Base-by-base conservation (phyloP, 2,329 filamentous ascomycete species). In the Septoria linicola region DNA sequence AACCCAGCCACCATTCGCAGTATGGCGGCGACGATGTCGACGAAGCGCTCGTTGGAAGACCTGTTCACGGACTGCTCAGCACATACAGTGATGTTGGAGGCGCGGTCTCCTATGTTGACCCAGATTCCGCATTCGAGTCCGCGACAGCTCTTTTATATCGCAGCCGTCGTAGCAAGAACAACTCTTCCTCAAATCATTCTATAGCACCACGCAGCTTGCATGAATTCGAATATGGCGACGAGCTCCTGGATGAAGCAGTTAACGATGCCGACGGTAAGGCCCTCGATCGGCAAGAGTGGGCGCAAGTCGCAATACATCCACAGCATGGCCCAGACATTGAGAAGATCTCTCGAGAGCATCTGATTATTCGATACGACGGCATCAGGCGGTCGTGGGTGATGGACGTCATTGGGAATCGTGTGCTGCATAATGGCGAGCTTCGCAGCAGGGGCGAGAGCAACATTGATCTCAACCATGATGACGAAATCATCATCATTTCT, bases 311-410 rank as follows among this genome's bases (percentile, higher is more conserved):
- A 5, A 39, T 46, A n/a, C 67, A 72, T 52, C 61, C 68, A 19
- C 65, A 66, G 21, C 58, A 68, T 54, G 79, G 81, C 2, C 75
- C 69, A 53, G 81, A 80, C 56, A 88, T 87, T 43, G 87, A 86
- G 64, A 80, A 80, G 43, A 90, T 91, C 48, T 91, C 87, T 3
- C 77, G 87, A 54, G 75, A 85, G 60, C 88, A 92, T 66, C 74
- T 88, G 41, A 84, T 83, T 62, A 88, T 92, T 59, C 74, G 80
- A 40, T 91, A 84, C 70, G 86, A 87, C 62, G 75, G 80, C 55
- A 73, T 81, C 10, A 76, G 76, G 34, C 76, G 80, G 16, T 73
- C 80, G 5, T 91, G 88, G 62, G 81, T 88, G 64, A 81, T 87
- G 40, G 72, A 78, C 47, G 78, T 84, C 2, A 73, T 82, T 42